Evolutionary conservation across 1,139 yeast species (phyloP).

Genomic region (Geotrichum phurueaensis): DNA sequence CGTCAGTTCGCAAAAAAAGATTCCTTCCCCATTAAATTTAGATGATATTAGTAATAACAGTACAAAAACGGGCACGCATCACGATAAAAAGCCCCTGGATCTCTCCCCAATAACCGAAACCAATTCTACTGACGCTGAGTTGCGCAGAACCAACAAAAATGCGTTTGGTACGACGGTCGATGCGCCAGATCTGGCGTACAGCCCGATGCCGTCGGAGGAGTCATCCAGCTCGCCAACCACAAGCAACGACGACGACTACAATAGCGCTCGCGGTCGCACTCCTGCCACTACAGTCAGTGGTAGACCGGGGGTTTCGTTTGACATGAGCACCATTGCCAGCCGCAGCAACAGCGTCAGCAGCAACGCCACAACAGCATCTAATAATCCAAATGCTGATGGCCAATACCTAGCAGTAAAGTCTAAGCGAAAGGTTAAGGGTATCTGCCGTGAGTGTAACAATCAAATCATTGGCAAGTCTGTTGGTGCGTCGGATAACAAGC

Average conservation of each 20-base stretch:
- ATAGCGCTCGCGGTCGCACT: background rate
- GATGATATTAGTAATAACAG: background rate
- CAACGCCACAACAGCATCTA: background rate
- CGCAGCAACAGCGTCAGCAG: background rate
- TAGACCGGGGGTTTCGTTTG: background rate
- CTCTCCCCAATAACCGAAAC: constrained; percentile 3
- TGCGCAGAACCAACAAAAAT: background rate
- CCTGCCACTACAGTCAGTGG: background rate
- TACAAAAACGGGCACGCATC: background rate
- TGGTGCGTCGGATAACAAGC: constrained; percentile 73
- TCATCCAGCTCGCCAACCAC: background rate
- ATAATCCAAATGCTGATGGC: background rate
- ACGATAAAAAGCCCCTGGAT: constrained; percentile 1
- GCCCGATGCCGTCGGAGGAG: constrained; percentile 1
- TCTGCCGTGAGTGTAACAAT: constrained; percentile 45
- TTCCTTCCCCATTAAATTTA: background rate
- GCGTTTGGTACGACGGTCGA: background rate
- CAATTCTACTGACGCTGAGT: background rate
- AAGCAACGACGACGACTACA: background rate
- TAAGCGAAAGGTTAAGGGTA: constrained; percentile 12
- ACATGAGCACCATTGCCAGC: background rate
- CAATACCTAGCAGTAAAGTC: background rate
- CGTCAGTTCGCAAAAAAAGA: background rate
- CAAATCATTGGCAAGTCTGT: constrained; percentile 51
- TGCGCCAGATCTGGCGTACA: background rate